Percentiles rank a stretch among this genome's conserved stretches.
Conservation (phyloP, 352 stramenopile genomes). For the Phytophthora citricola region DNA sequence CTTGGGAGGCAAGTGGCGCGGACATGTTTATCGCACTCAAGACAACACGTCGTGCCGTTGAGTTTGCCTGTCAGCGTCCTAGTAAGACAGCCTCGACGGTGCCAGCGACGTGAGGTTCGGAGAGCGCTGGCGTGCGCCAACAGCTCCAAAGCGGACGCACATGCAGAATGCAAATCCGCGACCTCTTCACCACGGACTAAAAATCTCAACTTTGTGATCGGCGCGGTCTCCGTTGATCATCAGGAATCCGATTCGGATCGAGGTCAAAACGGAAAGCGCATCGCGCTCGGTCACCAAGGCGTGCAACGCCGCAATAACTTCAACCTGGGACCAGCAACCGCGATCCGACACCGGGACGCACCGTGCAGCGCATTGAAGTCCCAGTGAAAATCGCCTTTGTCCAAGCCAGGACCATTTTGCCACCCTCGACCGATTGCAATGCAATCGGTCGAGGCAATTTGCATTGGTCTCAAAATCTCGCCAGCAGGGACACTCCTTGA, state of each 20-base stretch:
- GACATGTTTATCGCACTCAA: conserved; percentile 15
- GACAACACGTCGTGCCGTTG: conserved; percentile 3
- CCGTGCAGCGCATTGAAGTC: too few species aligned
- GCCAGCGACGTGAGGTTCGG: background rate
- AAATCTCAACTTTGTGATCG: background rate
- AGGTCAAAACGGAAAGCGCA: conserved; percentile 1
- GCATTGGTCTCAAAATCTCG: background rate
- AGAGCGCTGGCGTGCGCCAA: background rate
- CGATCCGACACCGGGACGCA: background rate
- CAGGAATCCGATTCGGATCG: background rate
- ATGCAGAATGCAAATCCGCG: background rate
- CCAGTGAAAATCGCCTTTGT: too few species aligned
- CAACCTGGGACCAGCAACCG: conserved; percentile 2
- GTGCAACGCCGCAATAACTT: conserved; percentile 7
- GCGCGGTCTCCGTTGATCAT: background rate
- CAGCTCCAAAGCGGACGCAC: background rate
- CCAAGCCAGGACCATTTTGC: too few species aligned
- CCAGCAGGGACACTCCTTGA: conserved; percentile 2
- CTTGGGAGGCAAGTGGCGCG: conserved; percentile 13
- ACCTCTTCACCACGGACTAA: background rate
- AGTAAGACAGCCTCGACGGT: conserved; percentile 1
- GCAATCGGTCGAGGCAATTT: too few species aligned
- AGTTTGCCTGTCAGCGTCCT: background rate
- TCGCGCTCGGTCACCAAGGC: background rate
- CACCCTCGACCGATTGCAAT: too few species aligned